phyloP scores from a whole-genome alignment of 331 rosid species.

The Ulmus americana region DNA sequence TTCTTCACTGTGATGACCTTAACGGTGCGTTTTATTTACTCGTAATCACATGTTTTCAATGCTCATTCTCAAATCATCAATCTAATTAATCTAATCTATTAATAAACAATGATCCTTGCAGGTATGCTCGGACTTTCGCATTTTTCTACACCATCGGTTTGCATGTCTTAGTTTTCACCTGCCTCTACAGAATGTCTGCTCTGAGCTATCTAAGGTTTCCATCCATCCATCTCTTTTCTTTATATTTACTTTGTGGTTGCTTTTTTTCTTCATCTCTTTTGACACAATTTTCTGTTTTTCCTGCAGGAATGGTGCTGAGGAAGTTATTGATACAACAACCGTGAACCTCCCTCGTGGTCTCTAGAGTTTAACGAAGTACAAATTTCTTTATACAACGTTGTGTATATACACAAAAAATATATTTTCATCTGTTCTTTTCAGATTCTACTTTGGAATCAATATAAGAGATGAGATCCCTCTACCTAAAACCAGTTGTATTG shows the following conservation, averaged over 20 bases:
- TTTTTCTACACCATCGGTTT: slow-evolving; percentile 91
- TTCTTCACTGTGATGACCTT: not conserved
- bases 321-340: slow-evolving; percentile 40
- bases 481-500: not conserved
- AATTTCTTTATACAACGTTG: not conserved
- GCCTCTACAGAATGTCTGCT: slow-evolving; percentile 95
- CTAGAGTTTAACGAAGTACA: slow-evolving; percentile 17
- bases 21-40: not conserved
- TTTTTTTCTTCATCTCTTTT: not conserved
- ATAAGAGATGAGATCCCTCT: not conserved
- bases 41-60: not conserved
- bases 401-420: not conserved
- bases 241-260: not conserved
- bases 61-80: not conserved
- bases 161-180: slow-evolving; percentile 85
- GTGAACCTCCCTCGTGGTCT: slow-evolving; percentile 54
- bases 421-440: not conserved
- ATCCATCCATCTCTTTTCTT: not conserved
- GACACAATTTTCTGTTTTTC: slow-evolving; percentile 9
- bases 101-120: slow-evolving; percentile 27
- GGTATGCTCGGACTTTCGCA: slow-evolving; percentile 91
- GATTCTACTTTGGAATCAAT: not conserved
- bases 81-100: not conserved
- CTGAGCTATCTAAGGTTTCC: slow-evolving; percentile 79
- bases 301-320: slow-evolving; percentile 73